These are phyloP conservation scores for Cornus kousa DNA, from an alignment of 148 eudicot species.

Conservation along the genomic window DNA sequence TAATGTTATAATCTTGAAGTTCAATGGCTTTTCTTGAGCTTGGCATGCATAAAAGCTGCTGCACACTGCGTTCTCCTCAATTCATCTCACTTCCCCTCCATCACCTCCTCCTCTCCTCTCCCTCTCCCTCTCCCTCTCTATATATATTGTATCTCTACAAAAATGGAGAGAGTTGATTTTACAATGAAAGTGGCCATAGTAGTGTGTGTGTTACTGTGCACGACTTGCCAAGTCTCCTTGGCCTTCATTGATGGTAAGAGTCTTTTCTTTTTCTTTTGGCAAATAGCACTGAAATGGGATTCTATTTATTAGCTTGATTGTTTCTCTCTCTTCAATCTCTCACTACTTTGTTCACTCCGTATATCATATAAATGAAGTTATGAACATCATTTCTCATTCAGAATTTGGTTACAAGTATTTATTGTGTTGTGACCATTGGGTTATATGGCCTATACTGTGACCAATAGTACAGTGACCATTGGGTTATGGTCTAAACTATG, in stretches of 20 bases:
- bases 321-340: not conserved
- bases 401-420: not conserved
- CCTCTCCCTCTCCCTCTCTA: slow-evolving; percentile 5
- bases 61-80: not conserved
- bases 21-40: slow-evolving; percentile 15
- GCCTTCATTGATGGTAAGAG: slow-evolving; percentile 55
- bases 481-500: too few species aligned
- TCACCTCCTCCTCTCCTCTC: not conserved
- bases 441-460: too few species aligned
- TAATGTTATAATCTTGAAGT: slow-evolving; percentile 3
- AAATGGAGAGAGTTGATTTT: slow-evolving; percentile 10
- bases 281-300: too few species aligned
- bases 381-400: not conserved
- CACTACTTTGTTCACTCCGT: not conserved
- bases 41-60: slow-evolving; percentile 30
- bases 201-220: slow-evolving; percentile 40
- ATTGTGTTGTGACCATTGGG: not conserved
- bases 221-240: slow-evolving; percentile 36
- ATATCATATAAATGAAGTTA: not conserved
- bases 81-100: not conserved
- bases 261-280: not conserved
- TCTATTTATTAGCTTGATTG: too few species aligned
- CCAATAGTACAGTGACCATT: too few species aligned
- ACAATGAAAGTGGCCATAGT: slow-evolving; percentile 25
- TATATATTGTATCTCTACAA: slow-evolving; percentile 6